phyloP scores from a whole-genome alignment of 2,329 filamentous ascomycete genomes.

The Colletotrichum sp. region DNA sequence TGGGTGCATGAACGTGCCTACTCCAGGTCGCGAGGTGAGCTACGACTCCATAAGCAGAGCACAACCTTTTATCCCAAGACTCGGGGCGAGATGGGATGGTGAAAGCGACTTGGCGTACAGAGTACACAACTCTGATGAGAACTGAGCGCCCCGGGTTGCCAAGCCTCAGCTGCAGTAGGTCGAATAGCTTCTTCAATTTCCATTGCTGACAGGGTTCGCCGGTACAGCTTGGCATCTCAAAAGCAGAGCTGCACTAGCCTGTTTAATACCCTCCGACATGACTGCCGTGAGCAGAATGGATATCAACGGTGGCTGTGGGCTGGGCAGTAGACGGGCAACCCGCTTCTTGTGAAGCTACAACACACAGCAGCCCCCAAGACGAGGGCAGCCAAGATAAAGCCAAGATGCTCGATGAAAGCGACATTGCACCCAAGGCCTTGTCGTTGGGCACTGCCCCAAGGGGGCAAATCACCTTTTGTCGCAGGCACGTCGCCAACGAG shows the following conservation, averaged over 20 bases:
- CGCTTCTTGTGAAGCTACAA: neutral
- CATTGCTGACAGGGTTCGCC: neutral
- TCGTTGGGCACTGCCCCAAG: neutral
- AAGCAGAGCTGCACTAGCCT: neutral
- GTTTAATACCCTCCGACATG: neutral
- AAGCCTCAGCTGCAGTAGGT: neutral
- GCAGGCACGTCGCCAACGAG: neutral
- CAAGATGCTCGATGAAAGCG: neutral
- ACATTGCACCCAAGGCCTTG: neutral
- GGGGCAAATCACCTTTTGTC: neutral
- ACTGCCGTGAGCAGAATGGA: neutral
- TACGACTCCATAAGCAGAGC: neutral
- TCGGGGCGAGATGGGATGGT: neutral
- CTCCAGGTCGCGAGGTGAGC: neutral
- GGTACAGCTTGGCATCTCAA: neutral
- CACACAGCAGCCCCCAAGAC: neutral
- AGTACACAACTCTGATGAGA: neutral
- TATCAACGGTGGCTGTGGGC: constrained; percentile 10
- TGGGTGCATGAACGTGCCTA: neutral
- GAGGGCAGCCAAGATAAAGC: constrained; percentile 1
- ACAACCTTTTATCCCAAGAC: neutral
- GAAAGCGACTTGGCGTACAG: neutral
- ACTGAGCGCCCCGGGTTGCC: neutral
- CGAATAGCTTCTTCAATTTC: neutral
- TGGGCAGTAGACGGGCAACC: constrained; percentile 1